Base-by-base conservation (phyloP, 371 early-diverging fungal genomes). In the Vairimorpha ceranae region DNA sequence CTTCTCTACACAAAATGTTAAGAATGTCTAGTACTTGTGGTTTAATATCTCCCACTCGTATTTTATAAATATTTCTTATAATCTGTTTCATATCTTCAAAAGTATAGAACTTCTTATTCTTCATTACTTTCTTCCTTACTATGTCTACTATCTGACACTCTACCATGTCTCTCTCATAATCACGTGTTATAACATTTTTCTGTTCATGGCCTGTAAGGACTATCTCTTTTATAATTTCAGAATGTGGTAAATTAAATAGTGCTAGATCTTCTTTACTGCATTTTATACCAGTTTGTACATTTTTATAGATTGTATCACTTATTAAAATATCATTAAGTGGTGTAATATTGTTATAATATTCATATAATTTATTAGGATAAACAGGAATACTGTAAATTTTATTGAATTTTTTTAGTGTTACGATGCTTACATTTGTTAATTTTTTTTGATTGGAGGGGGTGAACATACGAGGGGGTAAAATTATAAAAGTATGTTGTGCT, bases 301-400 rank as follows among this genome's bases (percentile, higher is more conserved):
- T 78, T 60, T 61, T 48, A 64, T 72, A 83, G 14, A 83, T 77
- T n/a, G 65, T 72, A 25, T 54, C 36, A 14, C 76, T 75, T 12
- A 54, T 74, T 25, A 83, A 32, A 51, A 81, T 75, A 51, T 72
- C 72, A 12, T 52, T 48, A 12, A 80, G 19, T 12, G 66, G 48
- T 19, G 52, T 60, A 27, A 56, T 73, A 17, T 76, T 70, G 10
- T 80, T 48, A 48, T 71, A 38, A 48, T 81, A 83, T 65, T 83
- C 83, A 45, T 77, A 80, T 17, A 83, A 70, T 66, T 78, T 83
- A 67, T 83, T 83, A 19, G 83, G 83, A 59, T 74, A 73, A 1
- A 78, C 71, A 19, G 77, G 80, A 21, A 83, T 35, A 60, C 79
- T 78, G 58, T 69, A 81, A 27, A 19, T 74, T 48, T 70, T 72